Evolutionary conservation across 345 rosid species (phyloP).

Genomic region (Aquilaria sinensis): DNA sequence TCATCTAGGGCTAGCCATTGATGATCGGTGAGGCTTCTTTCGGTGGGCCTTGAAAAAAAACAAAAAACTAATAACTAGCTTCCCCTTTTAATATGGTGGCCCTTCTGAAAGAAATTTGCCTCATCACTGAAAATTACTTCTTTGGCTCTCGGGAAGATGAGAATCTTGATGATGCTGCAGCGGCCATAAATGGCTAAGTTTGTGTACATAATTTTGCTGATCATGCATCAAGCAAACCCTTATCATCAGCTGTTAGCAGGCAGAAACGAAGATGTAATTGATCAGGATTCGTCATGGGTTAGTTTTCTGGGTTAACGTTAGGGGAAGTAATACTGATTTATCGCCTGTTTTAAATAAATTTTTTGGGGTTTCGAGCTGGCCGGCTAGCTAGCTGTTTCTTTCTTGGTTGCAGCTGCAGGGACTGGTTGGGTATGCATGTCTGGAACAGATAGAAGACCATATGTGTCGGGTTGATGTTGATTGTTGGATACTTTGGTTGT

Average conservation of each 20-base stretch:
- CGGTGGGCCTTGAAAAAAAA: background rate
- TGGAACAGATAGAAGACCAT: too few species aligned
- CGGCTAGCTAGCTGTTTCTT: too few species aligned
- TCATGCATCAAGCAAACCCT: too few species aligned
- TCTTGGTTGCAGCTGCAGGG: too few species aligned
- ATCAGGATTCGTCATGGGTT: too few species aligned
- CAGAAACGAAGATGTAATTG: too few species aligned
- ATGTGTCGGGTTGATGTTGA: conserved; percentile 10
- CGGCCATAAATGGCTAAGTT: conserved; percentile 61
- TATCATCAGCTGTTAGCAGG: too few species aligned
- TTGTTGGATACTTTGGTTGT: conserved; percentile 7
- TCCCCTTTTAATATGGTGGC: background rate
- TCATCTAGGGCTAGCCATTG: conserved; percentile 16
- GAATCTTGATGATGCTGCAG: conserved; percentile 99
- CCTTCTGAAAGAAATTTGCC: conserved; percentile 10
- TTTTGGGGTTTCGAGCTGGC: too few species aligned
- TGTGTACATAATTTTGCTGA: background rate
- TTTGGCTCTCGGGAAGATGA: conserved; percentile 22
- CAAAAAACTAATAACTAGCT: background rate
- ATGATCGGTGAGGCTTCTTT: conserved; percentile 8
- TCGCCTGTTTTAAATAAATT: too few species aligned
- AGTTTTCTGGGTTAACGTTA: too few species aligned
- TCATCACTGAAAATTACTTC: background rate
- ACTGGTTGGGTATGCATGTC: too few species aligned
- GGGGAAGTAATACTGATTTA: too few species aligned